phyloP scores from a whole-genome alignment of 208 protist species.

The Jaenimonas drosophilae region DNA sequence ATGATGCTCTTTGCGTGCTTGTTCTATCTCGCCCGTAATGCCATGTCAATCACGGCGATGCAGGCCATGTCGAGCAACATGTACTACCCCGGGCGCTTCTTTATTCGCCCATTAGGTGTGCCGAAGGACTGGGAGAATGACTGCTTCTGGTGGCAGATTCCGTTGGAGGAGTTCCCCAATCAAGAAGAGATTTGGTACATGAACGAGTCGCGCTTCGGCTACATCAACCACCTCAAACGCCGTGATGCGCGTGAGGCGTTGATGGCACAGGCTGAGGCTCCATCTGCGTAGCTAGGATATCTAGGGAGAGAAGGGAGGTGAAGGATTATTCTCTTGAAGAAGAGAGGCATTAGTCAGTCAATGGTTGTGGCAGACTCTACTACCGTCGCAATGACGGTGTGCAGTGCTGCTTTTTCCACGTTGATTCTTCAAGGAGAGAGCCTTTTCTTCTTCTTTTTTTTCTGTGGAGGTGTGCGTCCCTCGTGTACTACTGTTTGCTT shows the following conservation, averaged over 20 bases:
- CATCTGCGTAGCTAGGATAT: conserved; percentile 3
- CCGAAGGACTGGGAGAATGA: conserved; percentile 65
- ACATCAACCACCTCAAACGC: conserved; percentile 75
- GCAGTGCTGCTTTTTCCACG: no score
- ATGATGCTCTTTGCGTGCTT: conserved; percentile 39
- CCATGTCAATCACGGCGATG: conserved; percentile 44
- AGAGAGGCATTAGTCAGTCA: no score
- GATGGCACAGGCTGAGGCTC: conserved; percentile 32
- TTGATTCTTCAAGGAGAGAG: no score
- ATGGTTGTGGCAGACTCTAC: no score
- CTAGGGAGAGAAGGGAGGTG: neutral
- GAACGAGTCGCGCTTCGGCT: conserved; percentile 59
- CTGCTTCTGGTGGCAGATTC: conserved; percentile 78
- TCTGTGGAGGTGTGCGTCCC: no score
- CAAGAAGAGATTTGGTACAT: conserved; percentile 76
- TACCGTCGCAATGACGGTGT: no score
- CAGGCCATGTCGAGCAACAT: conserved; percentile 69
- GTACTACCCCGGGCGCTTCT: conserved; percentile 67
- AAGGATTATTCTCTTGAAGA: no score
- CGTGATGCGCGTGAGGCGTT: conserved; percentile 61
- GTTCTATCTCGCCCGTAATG: conserved; percentile 51
- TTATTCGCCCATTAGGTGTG: conserved; percentile 68
- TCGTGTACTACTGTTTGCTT: no score
- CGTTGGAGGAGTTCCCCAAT: conserved; percentile 84
- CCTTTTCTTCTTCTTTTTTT: neutral